Percentiles rank a stretch among this genome's conserved stretches.
Conservation (phyloP, 768 basidiomycete genomes). For the Termitomyces sp. region DNA sequence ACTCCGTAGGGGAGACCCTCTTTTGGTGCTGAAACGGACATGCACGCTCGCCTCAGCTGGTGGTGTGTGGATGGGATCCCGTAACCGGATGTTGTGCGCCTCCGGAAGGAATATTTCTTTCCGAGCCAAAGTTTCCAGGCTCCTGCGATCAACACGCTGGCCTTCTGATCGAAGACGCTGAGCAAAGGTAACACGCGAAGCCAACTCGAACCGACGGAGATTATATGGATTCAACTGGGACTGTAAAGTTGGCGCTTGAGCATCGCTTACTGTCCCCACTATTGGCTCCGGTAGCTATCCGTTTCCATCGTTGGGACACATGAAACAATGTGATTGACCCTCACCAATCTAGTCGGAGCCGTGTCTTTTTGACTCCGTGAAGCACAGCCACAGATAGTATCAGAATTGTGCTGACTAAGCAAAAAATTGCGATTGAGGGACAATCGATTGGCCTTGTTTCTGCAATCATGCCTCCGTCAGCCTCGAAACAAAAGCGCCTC, state of each 20-base stretch:
- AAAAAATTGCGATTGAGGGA: slow-evolving; percentile 25
- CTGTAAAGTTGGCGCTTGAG: too few relatives aligned
- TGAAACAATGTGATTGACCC: too few relatives aligned
- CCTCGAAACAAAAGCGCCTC: slow-evolving; percentile 89
- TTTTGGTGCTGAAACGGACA: not conserved
- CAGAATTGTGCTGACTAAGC: slow-evolving; percentile 31
- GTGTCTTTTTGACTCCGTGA: not conserved
- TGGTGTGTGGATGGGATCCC: not conserved
- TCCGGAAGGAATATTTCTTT: not conserved
- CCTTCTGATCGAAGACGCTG: not conserved
- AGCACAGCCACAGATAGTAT: slow-evolving; percentile 14
- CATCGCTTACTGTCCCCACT: too few relatives aligned
- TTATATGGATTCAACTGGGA: too few relatives aligned
- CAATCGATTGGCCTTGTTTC: slow-evolving; percentile 16
- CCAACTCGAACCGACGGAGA: too few relatives aligned
- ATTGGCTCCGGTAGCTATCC: too few relatives aligned
- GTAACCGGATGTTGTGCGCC: not conserved
- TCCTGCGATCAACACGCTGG: not conserved
- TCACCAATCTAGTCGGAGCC: not conserved
- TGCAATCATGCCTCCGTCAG: slow-evolving; percentile 71
- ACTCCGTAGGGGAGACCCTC: not conserved
- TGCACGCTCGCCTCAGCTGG: not conserved
- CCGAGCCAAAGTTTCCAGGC: not conserved
- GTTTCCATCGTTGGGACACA: too few relatives aligned
- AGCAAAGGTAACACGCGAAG: not conserved